These are phyloP conservation scores for Mallotus repandus DNA, from an alignment of 441 rosid species.

Conservation along the genomic window DNA sequence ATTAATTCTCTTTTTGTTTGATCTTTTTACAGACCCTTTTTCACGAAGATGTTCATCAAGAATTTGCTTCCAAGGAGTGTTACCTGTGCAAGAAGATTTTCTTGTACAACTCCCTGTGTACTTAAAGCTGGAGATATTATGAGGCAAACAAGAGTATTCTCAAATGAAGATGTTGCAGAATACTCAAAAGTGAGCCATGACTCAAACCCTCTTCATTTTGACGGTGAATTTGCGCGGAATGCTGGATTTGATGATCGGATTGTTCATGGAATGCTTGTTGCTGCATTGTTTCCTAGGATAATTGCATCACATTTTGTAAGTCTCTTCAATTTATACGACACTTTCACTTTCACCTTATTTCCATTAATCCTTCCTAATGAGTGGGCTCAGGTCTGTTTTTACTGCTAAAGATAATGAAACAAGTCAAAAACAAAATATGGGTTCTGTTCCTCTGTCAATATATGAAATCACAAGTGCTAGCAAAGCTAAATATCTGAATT, in stretches of 20 bases:
- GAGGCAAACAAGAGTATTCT: slow-evolving; percentile 54
- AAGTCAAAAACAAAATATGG: too few species aligned
- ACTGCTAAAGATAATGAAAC: neutral
- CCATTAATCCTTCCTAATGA: neutral
- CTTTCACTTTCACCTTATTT: neutral
- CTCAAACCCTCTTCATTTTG: slow-evolving; percentile 72
- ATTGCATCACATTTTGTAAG: slow-evolving; percentile 78
- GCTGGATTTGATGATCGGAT: slow-evolving; percentile 64
- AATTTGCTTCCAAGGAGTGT: slow-evolving; percentile 21
- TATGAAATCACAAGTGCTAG: too few species aligned
- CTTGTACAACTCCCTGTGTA: slow-evolving; percentile 32
- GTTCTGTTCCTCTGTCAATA: too few species aligned
- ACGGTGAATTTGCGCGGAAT: slow-evolving; percentile 48
- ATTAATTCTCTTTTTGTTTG: neutral
- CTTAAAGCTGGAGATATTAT: slow-evolving; percentile 60
- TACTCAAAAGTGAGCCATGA: slow-evolving; percentile 77
- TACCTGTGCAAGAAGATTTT: slow-evolving; percentile 37
- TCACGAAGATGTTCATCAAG: slow-evolving; percentile 28
- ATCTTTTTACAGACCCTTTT: neutral
- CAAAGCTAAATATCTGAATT: too few species aligned
- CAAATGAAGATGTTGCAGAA: slow-evolving; percentile 50
- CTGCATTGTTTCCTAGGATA: slow-evolving; percentile 75
- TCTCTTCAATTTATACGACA: neutral
- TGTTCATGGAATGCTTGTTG: slow-evolving; percentile 92
- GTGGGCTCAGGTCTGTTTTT: neutral